phyloP scores from a whole-genome alignment of 2,329 filamentous ascomycete genomes.

The Plenodomus lindquistii region DNA sequence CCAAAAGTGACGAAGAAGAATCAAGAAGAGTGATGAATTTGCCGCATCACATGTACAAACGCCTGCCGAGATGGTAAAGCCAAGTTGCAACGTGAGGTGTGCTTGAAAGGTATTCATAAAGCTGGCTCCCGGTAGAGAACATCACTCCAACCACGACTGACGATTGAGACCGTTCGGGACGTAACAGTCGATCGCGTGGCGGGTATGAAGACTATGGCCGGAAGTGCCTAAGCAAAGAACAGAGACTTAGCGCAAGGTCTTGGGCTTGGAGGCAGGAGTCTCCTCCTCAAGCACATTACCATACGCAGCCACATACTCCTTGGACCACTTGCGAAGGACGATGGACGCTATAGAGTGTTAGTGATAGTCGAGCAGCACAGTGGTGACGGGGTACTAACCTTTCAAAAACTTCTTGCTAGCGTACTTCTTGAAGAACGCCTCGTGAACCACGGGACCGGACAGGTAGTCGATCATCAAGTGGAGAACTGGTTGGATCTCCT shows the following conservation, averaged over 20 bases:
- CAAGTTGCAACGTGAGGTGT: conserved; percentile 43
- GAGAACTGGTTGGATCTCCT: conserved; percentile 90
- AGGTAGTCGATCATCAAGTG: conserved; percentile 97
- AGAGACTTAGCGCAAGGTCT: conserved; percentile 27
- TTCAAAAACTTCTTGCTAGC: conserved; percentile 99
- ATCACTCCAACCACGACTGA: not conserved
- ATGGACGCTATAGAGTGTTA: conserved; percentile 71
- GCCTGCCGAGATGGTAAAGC: conserved; percentile 36
- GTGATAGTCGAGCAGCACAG: not conserved
- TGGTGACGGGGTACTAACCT: conserved; percentile 61
- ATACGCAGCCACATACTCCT: conserved; percentile 60
- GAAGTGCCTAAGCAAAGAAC: conserved; percentile 21
- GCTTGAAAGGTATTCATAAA: conserved; percentile 23
- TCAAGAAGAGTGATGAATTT: conserved; percentile 1
- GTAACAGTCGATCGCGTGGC: conserved; percentile 4
- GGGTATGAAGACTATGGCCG: conserved; percentile 13
- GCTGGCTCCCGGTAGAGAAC: conserved; percentile 8
- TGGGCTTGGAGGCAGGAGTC: conserved; percentile 21
- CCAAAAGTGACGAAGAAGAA: conserved; percentile 1
- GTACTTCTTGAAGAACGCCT: conserved; percentile 99
- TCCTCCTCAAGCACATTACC: conserved; percentile 38
- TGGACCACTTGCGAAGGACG: conserved; percentile 89
- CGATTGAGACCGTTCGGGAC: conserved; percentile 2
- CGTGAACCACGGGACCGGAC: conserved; percentile 83
- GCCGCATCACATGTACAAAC: conserved; percentile 41